Evolutionary conservation across 345 rosid genomes (phyloP), one percentile per base, ranked within the genome.

Genomic region (Stellera chamaejasme): DNA sequence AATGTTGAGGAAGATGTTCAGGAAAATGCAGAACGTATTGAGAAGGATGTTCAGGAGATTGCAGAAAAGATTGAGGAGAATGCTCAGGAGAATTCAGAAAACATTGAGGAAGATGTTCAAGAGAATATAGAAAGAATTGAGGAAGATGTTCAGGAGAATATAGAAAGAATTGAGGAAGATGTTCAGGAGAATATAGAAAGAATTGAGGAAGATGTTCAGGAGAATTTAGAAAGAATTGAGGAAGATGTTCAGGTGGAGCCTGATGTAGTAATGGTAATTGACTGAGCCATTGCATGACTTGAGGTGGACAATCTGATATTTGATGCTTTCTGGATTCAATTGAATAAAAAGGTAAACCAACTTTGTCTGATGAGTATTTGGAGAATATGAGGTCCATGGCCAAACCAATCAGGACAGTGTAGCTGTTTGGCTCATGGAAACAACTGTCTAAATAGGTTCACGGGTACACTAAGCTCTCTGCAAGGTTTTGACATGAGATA

Each of bases 1-100:
- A 66, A 75, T 54, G 62, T 46, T 14, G 63, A 69, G 65, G 71
- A 74, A 42, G 78, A 73, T 45, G 76, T 61, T 60, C 43, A 60
- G 59, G 23, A 19, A 19, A 19, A 19, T 19, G 23, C 23, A 19
- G 23, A 19, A 19, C 23, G 1, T 19, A 19, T 19, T 19, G 23
- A 19, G 23, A 19, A 19, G 23, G 23, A 19, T 19, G 1, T 19
- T 19, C 23, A 19, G 23, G 70, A 67, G 52, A 54, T 56, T 45
- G 65, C 52, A 32, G 55, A 43, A 43, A 56, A 32, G 23, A 25
- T 10, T 11, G 27, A 51, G 23, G 23, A 19, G 23, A 1, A 19
- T 19, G 23, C 1, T 19, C 23, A 19, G 23, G 70, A 67, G 52
- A 54, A 56, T 45, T 62, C 52, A 32, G 55, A 43, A 43, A 56